These are phyloP conservation scores for Acrocalymma vagum DNA, from an alignment of 2,329 filamentous ascomycete species.

Conservation along the genomic window DNA sequence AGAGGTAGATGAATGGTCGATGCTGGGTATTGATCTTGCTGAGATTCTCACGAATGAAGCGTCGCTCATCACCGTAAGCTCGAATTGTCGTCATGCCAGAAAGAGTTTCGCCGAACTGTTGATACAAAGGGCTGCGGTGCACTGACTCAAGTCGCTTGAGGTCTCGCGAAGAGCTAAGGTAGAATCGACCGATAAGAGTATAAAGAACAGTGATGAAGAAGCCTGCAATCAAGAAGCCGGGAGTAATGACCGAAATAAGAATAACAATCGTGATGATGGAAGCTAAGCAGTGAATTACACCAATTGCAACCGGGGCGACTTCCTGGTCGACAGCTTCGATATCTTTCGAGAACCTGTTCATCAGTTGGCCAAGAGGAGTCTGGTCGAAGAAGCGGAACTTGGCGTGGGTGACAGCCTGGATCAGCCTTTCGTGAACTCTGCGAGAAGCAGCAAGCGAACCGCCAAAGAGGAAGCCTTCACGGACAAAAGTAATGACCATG, in stretches of 20 bases:
- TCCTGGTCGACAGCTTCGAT: slow-evolving; percentile 95
- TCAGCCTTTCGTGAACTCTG: slow-evolving; percentile 80
- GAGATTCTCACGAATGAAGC: slow-evolving; percentile 93
- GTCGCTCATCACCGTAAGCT: slow-evolving; percentile 91
- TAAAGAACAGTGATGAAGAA: slow-evolving; percentile 86
- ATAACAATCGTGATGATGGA: slow-evolving; percentile 84
- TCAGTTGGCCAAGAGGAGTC: slow-evolving; percentile 92
- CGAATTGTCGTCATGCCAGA: slow-evolving; percentile 96
- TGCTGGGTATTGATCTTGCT: slow-evolving; percentile 87
- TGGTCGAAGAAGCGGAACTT: slow-evolving; percentile 98
- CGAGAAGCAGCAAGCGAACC: slow-evolving; percentile 89
- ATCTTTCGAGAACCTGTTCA: slow-evolving; percentile 99
- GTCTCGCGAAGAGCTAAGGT: slow-evolving; percentile 91
- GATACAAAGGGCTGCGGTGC: slow-evolving; percentile 92
- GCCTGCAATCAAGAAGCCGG: slow-evolving; percentile 86
- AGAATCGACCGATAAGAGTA: slow-evolving; percentile 83
- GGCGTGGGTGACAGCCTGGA: slow-evolving; percentile 82
- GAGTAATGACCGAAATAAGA: slow-evolving; percentile 88
- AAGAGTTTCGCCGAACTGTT: slow-evolving; percentile 96
- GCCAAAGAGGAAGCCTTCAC: slow-evolving; percentile 90
- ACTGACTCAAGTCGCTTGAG: slow-evolving; percentile 95
- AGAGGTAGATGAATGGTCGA: slow-evolving; percentile 93
- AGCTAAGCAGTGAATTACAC: slow-evolving; percentile 71
- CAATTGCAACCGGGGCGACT: slow-evolving; percentile 89
- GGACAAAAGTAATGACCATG: slow-evolving; percentile 79